phyloP scores from a whole-genome alignment of 306 rosid species.

The Vigna mungo region DNA sequence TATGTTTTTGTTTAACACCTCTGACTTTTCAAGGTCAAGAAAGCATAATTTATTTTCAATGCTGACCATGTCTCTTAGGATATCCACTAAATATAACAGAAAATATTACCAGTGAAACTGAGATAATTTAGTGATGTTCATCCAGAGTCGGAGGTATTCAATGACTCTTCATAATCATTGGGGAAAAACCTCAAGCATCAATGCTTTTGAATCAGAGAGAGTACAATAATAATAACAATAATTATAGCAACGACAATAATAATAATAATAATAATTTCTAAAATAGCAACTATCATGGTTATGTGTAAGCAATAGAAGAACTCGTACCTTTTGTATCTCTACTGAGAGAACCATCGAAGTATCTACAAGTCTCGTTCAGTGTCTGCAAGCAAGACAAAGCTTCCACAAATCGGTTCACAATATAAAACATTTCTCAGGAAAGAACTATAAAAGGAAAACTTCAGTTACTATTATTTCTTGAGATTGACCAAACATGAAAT shows the following conservation, averaged over 20 bases:
- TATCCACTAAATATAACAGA: not conserved
- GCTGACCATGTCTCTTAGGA: not conserved
- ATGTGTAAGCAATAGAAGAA: not conserved
- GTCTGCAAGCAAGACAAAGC: constrained; percentile 43
- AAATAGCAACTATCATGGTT: not conserved
- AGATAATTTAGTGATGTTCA: not conserved
- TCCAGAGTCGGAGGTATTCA: not conserved
- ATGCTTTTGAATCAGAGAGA: not conserved
- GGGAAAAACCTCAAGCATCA: not conserved
- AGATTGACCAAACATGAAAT: not conserved
- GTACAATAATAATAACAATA: not conserved
- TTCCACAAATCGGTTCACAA: constrained; percentile 15
- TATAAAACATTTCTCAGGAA: not conserved
- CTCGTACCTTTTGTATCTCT: constrained; percentile 39
- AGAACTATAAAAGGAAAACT: no score
- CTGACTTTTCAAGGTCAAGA: not conserved
- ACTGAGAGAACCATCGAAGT: constrained; percentile 37
- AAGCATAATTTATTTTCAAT: not conserved
- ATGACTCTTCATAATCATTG: not conserved
- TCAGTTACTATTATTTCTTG: no score
- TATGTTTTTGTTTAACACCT: not conserved
- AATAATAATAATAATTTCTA: not conserved
- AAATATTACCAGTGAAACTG: not conserved
- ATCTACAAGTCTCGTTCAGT: constrained; percentile 50
- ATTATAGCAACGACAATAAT: not conserved